phyloP scores from a whole-genome alignment of 768 basidiomycete species.

The Leccinum broughii region DNA sequence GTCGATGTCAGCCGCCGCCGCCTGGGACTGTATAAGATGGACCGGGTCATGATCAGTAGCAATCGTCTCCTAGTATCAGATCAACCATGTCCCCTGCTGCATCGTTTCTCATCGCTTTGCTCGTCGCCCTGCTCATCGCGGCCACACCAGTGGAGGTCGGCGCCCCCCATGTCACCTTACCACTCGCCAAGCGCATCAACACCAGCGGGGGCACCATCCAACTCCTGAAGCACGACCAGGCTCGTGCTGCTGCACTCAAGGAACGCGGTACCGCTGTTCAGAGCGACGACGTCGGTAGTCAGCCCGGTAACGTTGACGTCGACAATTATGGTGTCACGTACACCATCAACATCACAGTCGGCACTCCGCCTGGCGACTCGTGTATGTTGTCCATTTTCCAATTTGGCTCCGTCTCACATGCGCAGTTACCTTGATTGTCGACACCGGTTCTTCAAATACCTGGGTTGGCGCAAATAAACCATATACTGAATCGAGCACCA shows the following conservation, averaged over 20 bases:
- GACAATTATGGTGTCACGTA: slow-evolving; percentile 42
- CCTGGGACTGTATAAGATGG: background rate
- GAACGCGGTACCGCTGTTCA: slow-evolving; percentile 34
- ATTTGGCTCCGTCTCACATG: slow-evolving; percentile 1
- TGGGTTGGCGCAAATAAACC: slow-evolving; percentile 58
- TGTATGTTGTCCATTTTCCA: slow-evolving; percentile 37
- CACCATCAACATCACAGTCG: slow-evolving; percentile 46
- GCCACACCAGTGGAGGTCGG: slow-evolving; percentile 45
- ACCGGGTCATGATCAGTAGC: background rate
- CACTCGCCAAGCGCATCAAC: slow-evolving; percentile 55
- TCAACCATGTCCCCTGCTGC: background rate
- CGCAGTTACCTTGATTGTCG: slow-evolving; percentile 55
- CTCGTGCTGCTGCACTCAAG: slow-evolving; percentile 47
- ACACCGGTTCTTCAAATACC: slow-evolving; percentile 67
- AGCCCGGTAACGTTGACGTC: slow-evolving; percentile 35
- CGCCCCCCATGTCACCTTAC: slow-evolving; percentile 42
- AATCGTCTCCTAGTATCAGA: background rate
- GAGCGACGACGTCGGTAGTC: slow-evolving; percentile 16
- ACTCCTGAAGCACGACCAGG: slow-evolving; percentile 51
- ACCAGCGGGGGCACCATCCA: slow-evolving; percentile 45
- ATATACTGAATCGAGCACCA: slow-evolving; percentile 52
- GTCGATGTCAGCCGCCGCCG: background rate
- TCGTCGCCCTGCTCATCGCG: slow-evolving; percentile 46
- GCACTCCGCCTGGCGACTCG: slow-evolving; percentile 48
- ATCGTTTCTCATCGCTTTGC: slow-evolving; percentile 37